phyloP scores from a whole-genome alignment of 108 stramenopile species.

The Nitzschia sp. region DNA sequence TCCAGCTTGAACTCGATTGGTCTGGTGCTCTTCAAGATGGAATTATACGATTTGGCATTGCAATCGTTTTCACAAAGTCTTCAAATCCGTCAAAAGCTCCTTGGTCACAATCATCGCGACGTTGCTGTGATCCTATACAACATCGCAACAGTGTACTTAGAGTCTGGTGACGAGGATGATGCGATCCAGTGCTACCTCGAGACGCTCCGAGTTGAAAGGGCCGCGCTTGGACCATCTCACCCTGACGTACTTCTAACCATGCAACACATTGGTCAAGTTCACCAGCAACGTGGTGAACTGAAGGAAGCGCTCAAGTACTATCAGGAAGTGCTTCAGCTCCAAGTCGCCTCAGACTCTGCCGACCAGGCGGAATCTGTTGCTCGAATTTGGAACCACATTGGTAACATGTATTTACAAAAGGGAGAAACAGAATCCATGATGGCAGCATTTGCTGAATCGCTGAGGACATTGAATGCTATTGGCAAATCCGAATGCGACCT shows the following conservation, averaged over 20 bases:
- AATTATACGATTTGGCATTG: conserved; percentile 55
- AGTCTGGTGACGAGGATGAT: conserved; percentile 63
- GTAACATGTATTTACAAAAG: conserved; percentile 52
- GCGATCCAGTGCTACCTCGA: conserved; percentile 59
- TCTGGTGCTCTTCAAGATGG: conserved; percentile 60
- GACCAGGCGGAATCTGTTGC: conserved; percentile 31
- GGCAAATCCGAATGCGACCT: conserved; percentile 24
- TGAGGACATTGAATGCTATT: conserved; percentile 1
- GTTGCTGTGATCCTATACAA: conserved; percentile 60
- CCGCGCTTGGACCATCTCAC: conserved; percentile 45
- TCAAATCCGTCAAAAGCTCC: conserved; percentile 49
- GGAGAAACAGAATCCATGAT: conserved; percentile 52
- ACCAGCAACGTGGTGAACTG: conserved; percentile 63
- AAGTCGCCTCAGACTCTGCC: conserved; percentile 15
- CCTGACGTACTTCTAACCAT: conserved; percentile 58
- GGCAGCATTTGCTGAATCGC: conserved; percentile 45
- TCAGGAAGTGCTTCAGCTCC: conserved; percentile 49
- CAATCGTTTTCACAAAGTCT: conserved; percentile 60
- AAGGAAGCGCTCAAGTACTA: conserved; percentile 51
- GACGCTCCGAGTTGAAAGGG: conserved; percentile 59
- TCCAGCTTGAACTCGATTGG: conserved; percentile 68
- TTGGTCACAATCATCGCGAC: conserved; percentile 46
- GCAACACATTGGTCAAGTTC: conserved; percentile 61
- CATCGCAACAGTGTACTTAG: conserved; percentile 63
- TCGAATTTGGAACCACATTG: conserved; percentile 57